These are phyloP conservation scores for Fusarium sp. DNA, from an alignment of 2,329 filamentous ascomycete species.

Conservation along the genomic window DNA sequence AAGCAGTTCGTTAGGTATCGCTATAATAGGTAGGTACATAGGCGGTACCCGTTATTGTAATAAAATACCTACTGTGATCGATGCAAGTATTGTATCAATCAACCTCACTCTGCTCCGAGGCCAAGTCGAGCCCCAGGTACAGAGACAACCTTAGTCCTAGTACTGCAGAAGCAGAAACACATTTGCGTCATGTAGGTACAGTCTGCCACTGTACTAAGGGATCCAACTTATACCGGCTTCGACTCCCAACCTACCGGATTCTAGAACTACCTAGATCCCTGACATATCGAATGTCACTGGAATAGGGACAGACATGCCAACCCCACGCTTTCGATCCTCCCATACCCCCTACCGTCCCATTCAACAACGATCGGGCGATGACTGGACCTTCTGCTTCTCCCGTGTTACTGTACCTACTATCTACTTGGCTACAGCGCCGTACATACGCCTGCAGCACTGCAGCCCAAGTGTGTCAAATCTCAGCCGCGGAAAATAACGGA, in stretches of 20 bases:
- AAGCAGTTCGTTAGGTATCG: too few relatives aligned
- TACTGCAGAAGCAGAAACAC: not conserved
- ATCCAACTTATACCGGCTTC: not conserved
- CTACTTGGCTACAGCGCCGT: too few relatives aligned
- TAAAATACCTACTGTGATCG: not conserved
- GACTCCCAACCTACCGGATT: conserved; percentile 10
- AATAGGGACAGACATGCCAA: conserved; percentile 12
- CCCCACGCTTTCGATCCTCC: conserved; percentile 27
- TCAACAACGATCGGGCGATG: conserved; percentile 2
- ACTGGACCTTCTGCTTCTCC: not conserved
- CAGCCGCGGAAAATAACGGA: conserved; percentile 20
- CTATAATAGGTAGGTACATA: too few relatives aligned
- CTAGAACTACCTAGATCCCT: conserved; percentile 15
- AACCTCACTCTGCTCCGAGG: not conserved
- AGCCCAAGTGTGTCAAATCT: conserved; percentile 4
- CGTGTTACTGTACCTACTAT: not conserved
- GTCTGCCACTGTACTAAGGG: not conserved
- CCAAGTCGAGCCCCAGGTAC: too few relatives aligned
- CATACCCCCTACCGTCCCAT: not conserved
- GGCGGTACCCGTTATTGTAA: too few relatives aligned
- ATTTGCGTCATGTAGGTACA: conserved; percentile 12
- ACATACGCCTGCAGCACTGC: not conserved
- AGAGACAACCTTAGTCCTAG: not conserved
- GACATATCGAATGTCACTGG: conserved; percentile 16
- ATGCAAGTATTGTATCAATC: not conserved